Conservation (phyloP, 495 filamentous ascomycete species). For the Aspergillus conjunctus region DNA sequence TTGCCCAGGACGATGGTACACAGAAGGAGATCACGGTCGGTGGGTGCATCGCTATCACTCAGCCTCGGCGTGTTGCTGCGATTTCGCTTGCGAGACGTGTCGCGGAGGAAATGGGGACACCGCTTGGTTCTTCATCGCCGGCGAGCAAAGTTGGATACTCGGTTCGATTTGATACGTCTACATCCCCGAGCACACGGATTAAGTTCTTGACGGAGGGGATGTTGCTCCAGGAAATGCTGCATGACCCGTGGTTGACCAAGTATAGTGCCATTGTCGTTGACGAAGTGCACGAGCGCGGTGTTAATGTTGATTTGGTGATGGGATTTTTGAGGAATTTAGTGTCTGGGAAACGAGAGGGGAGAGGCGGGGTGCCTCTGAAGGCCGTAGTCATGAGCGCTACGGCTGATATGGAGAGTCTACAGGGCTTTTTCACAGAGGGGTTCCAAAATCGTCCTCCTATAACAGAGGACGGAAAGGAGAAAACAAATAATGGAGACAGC, state of each 20-base stretch:
- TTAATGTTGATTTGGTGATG: conserved; percentile 90
- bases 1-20: conserved; percentile 42
- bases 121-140: conserved; percentile 63
- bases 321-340: conserved; percentile 84
- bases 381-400: conserved; percentile 97
- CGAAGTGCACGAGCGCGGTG: conserved; percentile 94
- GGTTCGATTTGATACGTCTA: conserved; percentile 89
- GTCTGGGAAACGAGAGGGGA: conserved; percentile 54
- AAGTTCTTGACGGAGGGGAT: conserved; percentile 98
- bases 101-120: conserved; percentile 85
- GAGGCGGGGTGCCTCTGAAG: conserved; percentile 75
- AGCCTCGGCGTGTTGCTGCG: conserved; percentile 91
- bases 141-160: conserved; percentile 86
- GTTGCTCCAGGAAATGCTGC: conserved; percentile 90
- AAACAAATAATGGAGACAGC: conserved; percentile 3
- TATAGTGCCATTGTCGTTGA: conserved; percentile 94
- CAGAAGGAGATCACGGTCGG: conserved; percentile 62
- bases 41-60: conserved; percentile 92
- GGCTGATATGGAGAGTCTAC: conserved; percentile 77
- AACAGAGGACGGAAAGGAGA: conserved; percentile 12
- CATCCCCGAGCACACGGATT: conserved; percentile 71
- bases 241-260: conserved; percentile 76
- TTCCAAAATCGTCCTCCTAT: conserved; percentile 25
- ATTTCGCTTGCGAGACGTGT: conserved; percentile 91
- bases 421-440: conserved; percentile 68